Conservation (phyloP, 352 stramenopile species). For the Globisporangium cylindrosporum region DNA sequence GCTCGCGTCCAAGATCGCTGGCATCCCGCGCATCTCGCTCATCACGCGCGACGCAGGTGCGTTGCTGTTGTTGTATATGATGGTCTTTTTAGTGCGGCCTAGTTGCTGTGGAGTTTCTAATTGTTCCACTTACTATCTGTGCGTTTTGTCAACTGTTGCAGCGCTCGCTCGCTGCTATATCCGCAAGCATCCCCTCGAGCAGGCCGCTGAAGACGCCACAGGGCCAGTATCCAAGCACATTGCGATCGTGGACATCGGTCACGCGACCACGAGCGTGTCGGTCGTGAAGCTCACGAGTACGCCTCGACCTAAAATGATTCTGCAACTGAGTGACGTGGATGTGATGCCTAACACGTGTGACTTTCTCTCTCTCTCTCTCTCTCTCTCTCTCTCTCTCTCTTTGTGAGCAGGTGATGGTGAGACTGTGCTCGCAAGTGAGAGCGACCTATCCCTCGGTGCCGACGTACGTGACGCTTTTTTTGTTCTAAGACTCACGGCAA, state of each 20-base stretch:
- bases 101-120: neutral
- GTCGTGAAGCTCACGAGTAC: slow-evolving; percentile 65
- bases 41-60: slow-evolving; percentile 41
- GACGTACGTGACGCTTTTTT: slow-evolving; percentile 25
- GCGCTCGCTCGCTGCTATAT: slow-evolving; percentile 68
- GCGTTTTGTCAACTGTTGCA: neutral
- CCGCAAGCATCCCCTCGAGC: slow-evolving; percentile 74
- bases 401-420: slow-evolving; percentile 36
- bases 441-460: slow-evolving; percentile 58
- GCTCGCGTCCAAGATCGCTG: slow-evolving; percentile 56
- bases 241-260: slow-evolving; percentile 87
- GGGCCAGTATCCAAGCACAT: slow-evolving; percentile 49
- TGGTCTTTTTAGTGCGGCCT: no score
- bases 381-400: neutral
- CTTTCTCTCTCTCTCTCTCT: neutral
- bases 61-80: neutral
- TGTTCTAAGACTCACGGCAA: neutral
- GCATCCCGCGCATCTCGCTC: slow-evolving; percentile 47
- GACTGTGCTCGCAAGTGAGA: slow-evolving; percentile 48
- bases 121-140: neutral
- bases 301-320: neutral
- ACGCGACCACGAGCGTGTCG: slow-evolving; percentile 70
- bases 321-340: neutral
- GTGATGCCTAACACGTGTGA: neutral
- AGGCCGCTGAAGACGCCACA: slow-evolving; percentile 17